A percentile compares a stretch with the other conserved stretches of the same genome.
These are phyloP conservation scores for Senna siamea DNA, from an alignment of 306 rosid species.

Conservation along the genomic window DNA sequence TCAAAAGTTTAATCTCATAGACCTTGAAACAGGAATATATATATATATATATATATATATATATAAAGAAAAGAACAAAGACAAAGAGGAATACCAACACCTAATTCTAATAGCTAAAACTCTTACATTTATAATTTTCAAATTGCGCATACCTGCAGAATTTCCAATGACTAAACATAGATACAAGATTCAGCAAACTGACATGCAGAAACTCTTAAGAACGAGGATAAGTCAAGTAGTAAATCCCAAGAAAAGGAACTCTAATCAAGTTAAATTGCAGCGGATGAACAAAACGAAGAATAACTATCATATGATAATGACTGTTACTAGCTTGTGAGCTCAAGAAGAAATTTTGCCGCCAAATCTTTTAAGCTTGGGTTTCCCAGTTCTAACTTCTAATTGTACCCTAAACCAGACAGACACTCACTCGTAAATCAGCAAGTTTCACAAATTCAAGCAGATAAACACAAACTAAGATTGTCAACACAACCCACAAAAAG, in stretches of 20 bases:
- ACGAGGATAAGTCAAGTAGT: background rate
- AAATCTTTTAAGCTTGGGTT: background rate
- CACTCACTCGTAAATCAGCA: background rate
- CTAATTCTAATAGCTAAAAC: too few species aligned
- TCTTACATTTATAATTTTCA: too few species aligned
- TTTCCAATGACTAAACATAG: background rate
- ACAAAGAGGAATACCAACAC: too few species aligned
- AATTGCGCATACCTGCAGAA: background rate
- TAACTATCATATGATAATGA: background rate
- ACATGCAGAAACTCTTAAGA: background rate
- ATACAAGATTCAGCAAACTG: background rate
- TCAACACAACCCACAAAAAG: background rate
- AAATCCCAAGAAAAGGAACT: conserved; percentile 9
- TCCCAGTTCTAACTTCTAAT: too few species aligned
- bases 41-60: too few species aligned
- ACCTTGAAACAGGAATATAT: too few species aligned
- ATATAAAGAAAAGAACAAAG: too few species aligned
- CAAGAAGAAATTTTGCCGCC: conserved; percentile 2
- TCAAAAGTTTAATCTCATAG: too few species aligned
- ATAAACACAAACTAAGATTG: conserved; percentile 10
- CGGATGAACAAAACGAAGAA: background rate
- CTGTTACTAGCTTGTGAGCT: background rate
- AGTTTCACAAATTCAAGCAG: conserved; percentile 21
- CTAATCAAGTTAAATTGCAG: background rate
- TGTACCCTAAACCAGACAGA: too few species aligned